Conservation (phyloP, 2,329 filamentous ascomycete genomes). For the Fusarium aywerte region DNA sequence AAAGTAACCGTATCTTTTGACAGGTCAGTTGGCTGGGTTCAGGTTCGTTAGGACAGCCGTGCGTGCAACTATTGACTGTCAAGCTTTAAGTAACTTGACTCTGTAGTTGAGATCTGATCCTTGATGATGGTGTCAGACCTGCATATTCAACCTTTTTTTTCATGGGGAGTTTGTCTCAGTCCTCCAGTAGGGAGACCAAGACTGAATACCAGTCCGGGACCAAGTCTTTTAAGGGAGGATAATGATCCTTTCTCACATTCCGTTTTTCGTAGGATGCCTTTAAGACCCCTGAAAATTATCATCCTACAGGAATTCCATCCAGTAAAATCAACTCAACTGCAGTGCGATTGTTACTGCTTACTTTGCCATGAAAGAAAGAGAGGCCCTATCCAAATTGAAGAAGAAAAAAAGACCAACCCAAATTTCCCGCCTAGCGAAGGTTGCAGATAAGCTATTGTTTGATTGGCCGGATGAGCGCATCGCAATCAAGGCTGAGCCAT, state of each 20-base stretch:
- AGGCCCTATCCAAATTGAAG: slow-evolving; percentile 10
- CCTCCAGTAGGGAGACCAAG: slow-evolving; percentile 19
- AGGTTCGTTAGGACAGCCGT: not conserved
- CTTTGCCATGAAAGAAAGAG: not conserved
- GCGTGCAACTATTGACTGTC: not conserved
- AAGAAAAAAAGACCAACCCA: slow-evolving; percentile 22
- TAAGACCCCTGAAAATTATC: not conserved
- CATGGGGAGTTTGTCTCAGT: slow-evolving; percentile 6
- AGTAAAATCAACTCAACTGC: not conserved
- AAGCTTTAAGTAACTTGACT: not conserved
- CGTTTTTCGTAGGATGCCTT: not conserved
- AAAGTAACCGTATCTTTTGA: not conserved
- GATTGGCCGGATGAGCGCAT: slow-evolving; percentile 15
- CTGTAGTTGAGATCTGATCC: not conserved
- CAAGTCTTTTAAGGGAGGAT: slow-evolving; percentile 6
- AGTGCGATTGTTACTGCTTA: not conserved
- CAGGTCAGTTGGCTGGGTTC: not conserved
- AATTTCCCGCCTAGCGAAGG: slow-evolving; percentile 32
- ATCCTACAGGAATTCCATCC: not conserved
- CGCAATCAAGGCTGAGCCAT: slow-evolving; percentile 23
- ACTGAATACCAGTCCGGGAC: slow-evolving; percentile 8
- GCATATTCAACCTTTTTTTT: slow-evolving; percentile 1
- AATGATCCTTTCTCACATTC: not conserved
- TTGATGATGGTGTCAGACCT: not conserved
- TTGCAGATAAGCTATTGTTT: slow-evolving; percentile 15